Base-by-base conservation (phyloP, 768 basidiomycete genomes). In the Boletus reticuloceps region DNA sequence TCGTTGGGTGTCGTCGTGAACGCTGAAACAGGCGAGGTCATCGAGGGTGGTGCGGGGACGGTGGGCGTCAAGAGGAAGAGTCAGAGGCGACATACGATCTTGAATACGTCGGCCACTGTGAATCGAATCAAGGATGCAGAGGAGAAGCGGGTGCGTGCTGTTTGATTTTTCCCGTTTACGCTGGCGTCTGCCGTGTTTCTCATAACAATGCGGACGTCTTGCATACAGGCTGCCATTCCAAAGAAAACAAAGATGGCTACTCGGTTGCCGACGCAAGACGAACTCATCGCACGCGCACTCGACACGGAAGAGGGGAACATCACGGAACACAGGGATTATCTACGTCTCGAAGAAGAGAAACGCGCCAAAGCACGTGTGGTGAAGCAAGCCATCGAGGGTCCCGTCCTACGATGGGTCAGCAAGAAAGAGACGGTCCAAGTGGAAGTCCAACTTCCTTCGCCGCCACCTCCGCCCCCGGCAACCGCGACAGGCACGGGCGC, bases 251-350 rank as follows among this genome's bases (percentile, higher is more conserved):
- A 84, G 64, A 68, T 70, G 4, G 77, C 75, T 51, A 76, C 73
- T 22, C 84, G 77, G 31, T 68, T 74, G 6, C 80, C 77, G 42
- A 91, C 91, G 0, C 93, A 95, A 64, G 88, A 82, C n/a, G 89
- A 94, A 62, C 80, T 94, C 9, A 88, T 95, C 53, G 84, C 83
- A 3, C 82, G 82, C 8, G 93, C 93, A 0, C 80, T 94, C 17
- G 89, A 93, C 62, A 91, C 85, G 50, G 93, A 94, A 69, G 92
- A 93, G 69, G 85, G 86, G 0, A 95, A 95, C 66, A 83, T 86
- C 20, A 77, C 78, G 6, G 85, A 91, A 45, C 89, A 94, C 58
- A 77, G 82, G 36, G 82, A 92, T 61, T 94, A 94, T 64, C 82
- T 94, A 29, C 81, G 78, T 47, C 71, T 83, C 3, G 93, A 95